Base-by-base conservation (phyloP, 805 yeast genomes). In the Candida nemodendra region DNA sequence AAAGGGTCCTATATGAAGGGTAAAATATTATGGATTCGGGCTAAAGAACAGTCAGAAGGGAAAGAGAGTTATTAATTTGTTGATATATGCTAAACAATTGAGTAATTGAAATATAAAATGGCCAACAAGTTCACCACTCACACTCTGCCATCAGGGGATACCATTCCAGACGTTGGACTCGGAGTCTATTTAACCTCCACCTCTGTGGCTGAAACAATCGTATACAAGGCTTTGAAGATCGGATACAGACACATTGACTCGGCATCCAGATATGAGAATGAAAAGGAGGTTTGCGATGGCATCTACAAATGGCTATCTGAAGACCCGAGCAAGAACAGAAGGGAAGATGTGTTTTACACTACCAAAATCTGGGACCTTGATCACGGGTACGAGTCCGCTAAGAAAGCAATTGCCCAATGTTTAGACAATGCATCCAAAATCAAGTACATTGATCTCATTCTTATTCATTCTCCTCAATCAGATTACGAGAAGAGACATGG, bases 231-330 rank as follows among this genome's bases (percentile, higher is more conserved):
- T 2, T 67, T 84, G 42, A 61, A 67, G 23, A 65, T 60, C 15
- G 93, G 93, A 0, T 84, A 81, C 57, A 72, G 91, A 48, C 90
- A 81, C 52, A 64, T 84, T 41, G 93, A 85, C 54, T 66, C 80
- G 16, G 95, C 95, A 5, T 76, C 69, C 9, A 59, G 59, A 12
- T 85, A 85, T 62, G 62, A 65, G 9, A 84, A 84, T 60, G 86
- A 83, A 54, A 44, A 47, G 12, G 83, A 78, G 45, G 76, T 77
- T 4, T 78, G 78, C 13, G 65, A 69, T 34, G 91, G 82, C 3
- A 73, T 84, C 28, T 57, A 65, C 9, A 54, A 63, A 34, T 83
- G 62, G 62, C 6, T 58, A 3, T 36, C 31, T 5, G 52, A 44
- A 15, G 50, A 49, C 32, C 57, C 57, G 8, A 42, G 7, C 4